Conservation (phyloP, 805 yeast genomes). For the Candida golubevii region DNA sequence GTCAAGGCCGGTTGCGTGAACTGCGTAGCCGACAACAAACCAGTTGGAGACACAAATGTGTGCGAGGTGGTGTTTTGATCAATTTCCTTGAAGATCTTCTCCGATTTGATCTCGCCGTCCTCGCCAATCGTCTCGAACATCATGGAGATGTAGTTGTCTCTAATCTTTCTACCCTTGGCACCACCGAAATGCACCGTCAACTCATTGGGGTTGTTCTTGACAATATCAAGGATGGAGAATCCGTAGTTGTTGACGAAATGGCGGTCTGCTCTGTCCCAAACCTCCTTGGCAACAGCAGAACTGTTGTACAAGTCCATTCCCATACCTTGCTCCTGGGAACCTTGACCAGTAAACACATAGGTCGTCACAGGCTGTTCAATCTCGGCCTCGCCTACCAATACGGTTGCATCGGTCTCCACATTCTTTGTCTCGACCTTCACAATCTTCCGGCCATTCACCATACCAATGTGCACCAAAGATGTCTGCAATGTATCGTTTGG, state of each 20-base stretch:
- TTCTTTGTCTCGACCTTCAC: slow-evolving; percentile 87
- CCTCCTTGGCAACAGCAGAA: slow-evolving; percentile 87
- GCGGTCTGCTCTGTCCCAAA: slow-evolving; percentile 96
- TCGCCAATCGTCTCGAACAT: slow-evolving; percentile 92
- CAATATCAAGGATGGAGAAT: slow-evolving; percentile 94
- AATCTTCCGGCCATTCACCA: slow-evolving; percentile 98
- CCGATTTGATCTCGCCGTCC: slow-evolving; percentile 79
- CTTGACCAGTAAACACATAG: slow-evolving; percentile 98
- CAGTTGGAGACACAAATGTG: slow-evolving; percentile 90
- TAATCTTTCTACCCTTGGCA: slow-evolving; percentile 90
- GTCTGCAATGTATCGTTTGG: slow-evolving; percentile 91
- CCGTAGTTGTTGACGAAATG: slow-evolving; percentile 95
- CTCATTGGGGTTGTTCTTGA: slow-evolving; percentile 91
- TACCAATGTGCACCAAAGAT: slow-evolving; percentile 90
- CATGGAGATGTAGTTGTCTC: slow-evolving; percentile 94
- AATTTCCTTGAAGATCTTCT: slow-evolving; percentile 93
- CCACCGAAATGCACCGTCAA: slow-evolving; percentile 97
- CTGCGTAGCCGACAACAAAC: slow-evolving; percentile 95
- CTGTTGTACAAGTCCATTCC: slow-evolving; percentile 97
- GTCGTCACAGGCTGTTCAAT: slow-evolving; percentile 97
- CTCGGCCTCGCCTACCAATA: slow-evolving; percentile 93
- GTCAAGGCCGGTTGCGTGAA: slow-evolving; percentile 99
- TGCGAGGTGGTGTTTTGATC: slow-evolving; percentile 73
- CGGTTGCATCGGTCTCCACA: slow-evolving; percentile 71
- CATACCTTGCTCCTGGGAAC: slow-evolving; percentile 99